Conservation (phyloP, 140 eudicot genomes). For the Erigeron philadelphicus region DNA sequence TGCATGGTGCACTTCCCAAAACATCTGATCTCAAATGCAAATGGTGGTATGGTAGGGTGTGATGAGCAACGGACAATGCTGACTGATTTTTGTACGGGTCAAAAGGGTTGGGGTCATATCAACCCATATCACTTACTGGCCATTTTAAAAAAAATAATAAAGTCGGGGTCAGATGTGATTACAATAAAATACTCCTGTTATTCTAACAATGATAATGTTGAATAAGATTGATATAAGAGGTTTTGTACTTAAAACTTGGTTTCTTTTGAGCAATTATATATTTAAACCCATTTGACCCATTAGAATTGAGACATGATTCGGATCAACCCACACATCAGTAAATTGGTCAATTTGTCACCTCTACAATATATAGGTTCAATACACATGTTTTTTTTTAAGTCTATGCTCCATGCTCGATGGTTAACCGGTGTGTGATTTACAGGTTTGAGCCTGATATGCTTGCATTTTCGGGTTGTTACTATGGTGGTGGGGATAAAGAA, state of each 20-base stretch:
- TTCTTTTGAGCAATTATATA: neutral
- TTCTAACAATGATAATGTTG: neutral
- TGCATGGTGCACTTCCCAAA: neutral
- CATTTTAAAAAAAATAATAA: too few species aligned
- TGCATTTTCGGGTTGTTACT: slow-evolving; percentile 97
- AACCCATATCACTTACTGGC: too few species aligned
- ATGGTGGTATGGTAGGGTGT: neutral
- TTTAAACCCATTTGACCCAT: neutral
- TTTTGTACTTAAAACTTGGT: neutral
- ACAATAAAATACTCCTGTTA: too few species aligned
- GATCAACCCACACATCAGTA: neutral
- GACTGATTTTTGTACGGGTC: too few species aligned
- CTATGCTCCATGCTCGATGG: slow-evolving; percentile 21
- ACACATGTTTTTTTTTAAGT: neutral
- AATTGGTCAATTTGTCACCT: neutral
- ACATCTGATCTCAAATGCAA: neutral
- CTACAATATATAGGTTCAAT: neutral
- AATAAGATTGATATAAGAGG: neutral
- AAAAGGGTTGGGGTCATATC: too few species aligned
- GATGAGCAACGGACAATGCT: too few species aligned
- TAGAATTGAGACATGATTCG: neutral
- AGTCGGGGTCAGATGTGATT: too few species aligned
- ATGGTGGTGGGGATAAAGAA: slow-evolving; percentile 97
- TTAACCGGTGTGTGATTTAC: slow-evolving; percentile 5
- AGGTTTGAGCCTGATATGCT: slow-evolving; percentile 99